Base-by-base conservation (phyloP, 2,329 filamentous ascomycete genomes). In the Stachybotrys chlorohalonatus region DNA sequence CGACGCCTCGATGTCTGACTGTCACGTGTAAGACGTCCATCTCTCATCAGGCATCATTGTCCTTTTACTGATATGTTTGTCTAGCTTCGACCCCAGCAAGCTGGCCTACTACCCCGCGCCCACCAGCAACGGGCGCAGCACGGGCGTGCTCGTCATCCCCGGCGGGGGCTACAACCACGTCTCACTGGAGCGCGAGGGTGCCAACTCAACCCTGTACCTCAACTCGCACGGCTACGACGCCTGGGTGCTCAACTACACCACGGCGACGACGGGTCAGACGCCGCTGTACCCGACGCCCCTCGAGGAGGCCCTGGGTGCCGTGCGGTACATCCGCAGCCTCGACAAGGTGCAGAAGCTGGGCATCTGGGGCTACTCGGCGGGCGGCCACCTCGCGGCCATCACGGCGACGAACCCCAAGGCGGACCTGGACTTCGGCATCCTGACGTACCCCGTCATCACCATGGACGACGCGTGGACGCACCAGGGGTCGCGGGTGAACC, bases 341-440 rank as follows among this genome's bases (percentile, higher is more conserved):
- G 56, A 57, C 31, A 52, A 55, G 9, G 53, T 55, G 31, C 39
- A 47, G 31, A 63, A 60, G 50, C 60, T 62, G 11, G 60, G 60
- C 32, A 58, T 63, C 50, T 63, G 60, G 60, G 60, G 60, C 13
- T 63, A 58, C 54, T 63, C 60, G 32, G 60, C 60, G 6, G 60
- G 60, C 24, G 60, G 59, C n/a, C 60, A 63, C 52, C 57, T 63
- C 11, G 54, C 60, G 2, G 60, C 60, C n/a, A 52, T 60, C 32
- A 63, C 59, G 5, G 51, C 58, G 11, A 62, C 60, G 24, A 55
- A 60, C 51, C 60, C 58, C 7, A 53, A 46, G n/a, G 54, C 55
- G 15, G 32, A 31, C 5, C 55, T 63, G 31, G 60, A 62, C 52
- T 62, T 63, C n/a, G 60, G 54, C 50, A 57, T 63, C 46, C 60